phyloP scores from a whole-genome alignment of 495 filamentous ascomycete genomes.

The Pseudomonodictys pantanalensis region DNA sequence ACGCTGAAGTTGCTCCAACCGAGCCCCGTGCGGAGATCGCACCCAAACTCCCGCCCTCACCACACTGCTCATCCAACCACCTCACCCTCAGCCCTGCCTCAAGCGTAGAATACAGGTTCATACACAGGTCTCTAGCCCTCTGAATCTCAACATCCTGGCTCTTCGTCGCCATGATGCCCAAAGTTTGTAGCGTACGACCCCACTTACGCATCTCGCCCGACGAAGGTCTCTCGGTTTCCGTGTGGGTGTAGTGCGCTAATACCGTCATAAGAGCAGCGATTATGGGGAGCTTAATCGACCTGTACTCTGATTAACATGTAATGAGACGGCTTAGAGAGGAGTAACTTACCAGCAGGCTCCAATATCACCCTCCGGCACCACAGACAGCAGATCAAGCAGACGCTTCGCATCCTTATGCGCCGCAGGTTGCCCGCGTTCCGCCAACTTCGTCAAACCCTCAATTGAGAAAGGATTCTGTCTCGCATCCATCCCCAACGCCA shows the following conservation, averaged over 20 bases:
- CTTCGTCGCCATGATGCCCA: slow-evolving; percentile 2
- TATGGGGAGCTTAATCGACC: slow-evolving; percentile 7
- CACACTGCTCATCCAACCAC: neutral
- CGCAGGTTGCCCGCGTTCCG: neutral
- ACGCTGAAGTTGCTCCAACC: too few relatives aligned
- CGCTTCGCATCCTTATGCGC: neutral
- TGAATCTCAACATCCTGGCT: slow-evolving; percentile 1
- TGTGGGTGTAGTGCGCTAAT: slow-evolving; percentile 5
- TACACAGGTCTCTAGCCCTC: slow-evolving; percentile 8
- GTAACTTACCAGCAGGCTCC: slow-evolving; percentile 7
- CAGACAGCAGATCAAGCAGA: neutral
- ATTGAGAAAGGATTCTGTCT: slow-evolving; percentile 17
- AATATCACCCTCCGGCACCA: slow-evolving; percentile 6
- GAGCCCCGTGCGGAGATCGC: too few relatives aligned
- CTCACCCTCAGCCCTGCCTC: neutral
- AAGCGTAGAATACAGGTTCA: slow-evolving; percentile 11
- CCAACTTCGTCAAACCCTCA: neutral
- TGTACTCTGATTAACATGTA: neutral
- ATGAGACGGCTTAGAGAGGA: neutral
- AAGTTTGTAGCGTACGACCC: neutral
- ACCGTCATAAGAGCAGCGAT: slow-evolving; percentile 11
- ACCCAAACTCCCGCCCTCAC: too few relatives aligned
- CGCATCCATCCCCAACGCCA: slow-evolving; percentile 10
- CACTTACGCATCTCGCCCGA: neutral
- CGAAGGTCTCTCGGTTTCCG: neutral